These are phyloP conservation scores for Cryphonectria japonica DNA, from an alignment of 2,329 filamentous ascomycete species.

Conservation along the genomic window DNA sequence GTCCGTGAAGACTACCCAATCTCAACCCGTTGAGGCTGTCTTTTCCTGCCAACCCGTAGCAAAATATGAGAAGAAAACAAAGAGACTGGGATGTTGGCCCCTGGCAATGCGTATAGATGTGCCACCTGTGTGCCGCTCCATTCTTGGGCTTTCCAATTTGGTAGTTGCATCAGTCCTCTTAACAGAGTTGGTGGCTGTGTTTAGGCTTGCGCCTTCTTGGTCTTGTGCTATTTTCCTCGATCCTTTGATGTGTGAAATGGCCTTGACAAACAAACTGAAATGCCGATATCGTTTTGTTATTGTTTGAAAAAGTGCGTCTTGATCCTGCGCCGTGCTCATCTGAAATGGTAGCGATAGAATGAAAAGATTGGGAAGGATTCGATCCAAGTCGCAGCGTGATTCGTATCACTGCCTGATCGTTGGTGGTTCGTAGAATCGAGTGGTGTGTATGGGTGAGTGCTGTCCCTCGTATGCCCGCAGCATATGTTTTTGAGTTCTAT, in stretches of 20 bases:
- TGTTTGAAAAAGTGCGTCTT: conserved; percentile 7
- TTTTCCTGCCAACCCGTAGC: conserved; percentile 24
- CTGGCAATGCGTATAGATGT: neutral
- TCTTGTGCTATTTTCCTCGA: conserved; percentile 14
- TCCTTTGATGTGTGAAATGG: conserved; percentile 3
- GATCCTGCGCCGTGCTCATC: conserved; percentile 13
- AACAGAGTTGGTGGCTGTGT: neutral
- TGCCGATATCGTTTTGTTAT: conserved; percentile 1
- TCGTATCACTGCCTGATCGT: neutral
- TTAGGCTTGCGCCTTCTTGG: conserved; percentile 24
- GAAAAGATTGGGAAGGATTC: neutral
- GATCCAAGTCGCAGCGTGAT: neutral
- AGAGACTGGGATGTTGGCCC: neutral
- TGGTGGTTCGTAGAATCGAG: neutral
- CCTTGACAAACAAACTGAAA: neutral
- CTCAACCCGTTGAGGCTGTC: neutral
- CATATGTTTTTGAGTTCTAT: neutral
- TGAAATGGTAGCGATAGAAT: neutral
- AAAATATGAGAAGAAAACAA: conserved; percentile 14
- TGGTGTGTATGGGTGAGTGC: no score
- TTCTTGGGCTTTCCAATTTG: neutral
- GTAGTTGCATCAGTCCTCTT: neutral
- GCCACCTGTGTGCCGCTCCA: neutral
- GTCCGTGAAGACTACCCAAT: conserved; percentile 15
- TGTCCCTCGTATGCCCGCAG: conserved; percentile 2